Evolutionary conservation across 495 filamentous ascomycete genomes (phyloP), one percentile per base, ranked within the genome.

Genomic region (Echria macrotheca): DNA sequence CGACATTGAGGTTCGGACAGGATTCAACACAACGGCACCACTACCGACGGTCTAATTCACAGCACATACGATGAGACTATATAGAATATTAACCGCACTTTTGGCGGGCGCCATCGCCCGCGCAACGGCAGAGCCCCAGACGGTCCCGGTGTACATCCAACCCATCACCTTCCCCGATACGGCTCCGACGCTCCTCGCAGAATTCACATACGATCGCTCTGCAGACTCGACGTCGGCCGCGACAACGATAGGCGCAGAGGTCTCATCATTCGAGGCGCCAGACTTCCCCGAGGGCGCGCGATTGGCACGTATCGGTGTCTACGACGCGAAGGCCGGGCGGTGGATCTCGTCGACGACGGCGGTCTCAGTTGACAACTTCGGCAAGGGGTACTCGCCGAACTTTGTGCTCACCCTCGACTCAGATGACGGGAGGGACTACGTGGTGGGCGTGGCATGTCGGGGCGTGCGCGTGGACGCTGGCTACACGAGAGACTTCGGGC

Each of bases 401-500:
- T 59, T 80, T 38, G 56, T 72, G 18, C 52, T 80, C 25, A 39
- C 11, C 14, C 8, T 78, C n/a, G 69, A 70, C 44, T n/a, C n/a
- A n/a, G 53, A 21, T 10, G 38, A 58, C n/a, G 70, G 68, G 21
- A 57, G 61, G 11, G 58, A 72, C 4, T n/a, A n/a, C n/a, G 48
- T 71, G 4, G 37, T 78, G 42, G 65, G 73, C 7, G 72, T 69
- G 18, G 59, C 58, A 43, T 51, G 60, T 12, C 59, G 61, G 37
- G 72, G 75, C 4, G 67, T 73, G 4, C 55, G 52, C 50, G 73
- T 80, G 45, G 76, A 80, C 52, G 77, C 77, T 9, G 77, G 76
- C 10, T 63, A 69, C 50, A 79, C 77, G 52, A 59, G 77, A 29
- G 76, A 79, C 50, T 80, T 80, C 60, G 69, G 77, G 32, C 72